Conservation (phyloP, 2,329 filamentous ascomycete genomes). For the Hypomyces perniciosus region DNA sequence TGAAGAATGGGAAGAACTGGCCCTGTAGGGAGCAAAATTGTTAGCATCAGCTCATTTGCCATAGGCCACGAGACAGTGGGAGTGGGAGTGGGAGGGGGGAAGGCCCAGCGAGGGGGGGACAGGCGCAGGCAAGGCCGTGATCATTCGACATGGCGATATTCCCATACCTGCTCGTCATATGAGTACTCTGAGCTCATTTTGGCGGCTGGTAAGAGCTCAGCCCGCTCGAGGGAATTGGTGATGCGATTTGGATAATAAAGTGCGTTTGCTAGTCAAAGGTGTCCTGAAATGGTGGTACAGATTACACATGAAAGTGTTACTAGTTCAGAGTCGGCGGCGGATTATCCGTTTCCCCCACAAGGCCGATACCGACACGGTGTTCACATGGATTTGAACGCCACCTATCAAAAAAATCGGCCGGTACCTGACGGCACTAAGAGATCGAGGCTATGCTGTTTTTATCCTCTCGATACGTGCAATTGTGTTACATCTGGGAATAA, state of each 20-base stretch:
- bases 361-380: slow-evolving; percentile 31
- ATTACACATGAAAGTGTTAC: slow-evolving; percentile 4
- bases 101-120: neutral
- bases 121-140: neutral
- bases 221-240: slow-evolving; percentile 20
- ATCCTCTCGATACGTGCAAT: too few species aligned
- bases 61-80: too few species aligned
- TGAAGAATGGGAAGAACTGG: slow-evolving; percentile 98
- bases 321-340: slow-evolving; percentile 22
- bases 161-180: slow-evolving; percentile 83
- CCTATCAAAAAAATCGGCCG: neutral
- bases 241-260: slow-evolving; percentile 9
- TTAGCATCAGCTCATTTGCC: slow-evolving; percentile 6
- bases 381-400: slow-evolving; percentile 20
- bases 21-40: slow-evolving; percentile 45
- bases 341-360: slow-evolving; percentile 26
- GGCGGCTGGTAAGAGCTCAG: slow-evolving; percentile 33
- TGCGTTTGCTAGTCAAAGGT: slow-evolving; percentile 8
- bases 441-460: neutral
- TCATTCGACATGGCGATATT: neutral
- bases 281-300: slow-evolving; percentile 5
- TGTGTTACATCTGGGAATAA: too few species aligned
- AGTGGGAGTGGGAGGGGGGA: neutral
- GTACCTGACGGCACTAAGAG: neutral
- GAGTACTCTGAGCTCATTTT: slow-evolving; percentile 93